Evolutionary conservation across 148 eudicot species (phyloP).

Genomic region (Rhododendron molle): DNA sequence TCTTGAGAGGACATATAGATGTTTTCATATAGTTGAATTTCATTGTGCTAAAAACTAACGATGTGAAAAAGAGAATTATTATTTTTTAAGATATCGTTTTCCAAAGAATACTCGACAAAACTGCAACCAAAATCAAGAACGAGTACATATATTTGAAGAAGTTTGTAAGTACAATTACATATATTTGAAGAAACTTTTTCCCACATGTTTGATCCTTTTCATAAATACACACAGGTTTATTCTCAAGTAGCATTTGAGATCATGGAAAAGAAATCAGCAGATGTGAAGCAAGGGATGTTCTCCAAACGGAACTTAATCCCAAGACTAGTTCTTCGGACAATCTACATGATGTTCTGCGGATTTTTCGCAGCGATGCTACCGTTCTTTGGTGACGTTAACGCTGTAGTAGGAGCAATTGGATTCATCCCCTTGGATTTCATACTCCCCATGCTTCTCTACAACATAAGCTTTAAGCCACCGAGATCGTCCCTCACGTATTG

Average conservation of each 20-base stretch:
- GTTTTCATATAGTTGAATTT: background rate
- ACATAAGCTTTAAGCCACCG: conserved; percentile 46
- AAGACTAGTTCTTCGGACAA: conserved; percentile 57
- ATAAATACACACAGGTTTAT: conserved; percentile 46
- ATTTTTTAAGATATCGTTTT: too few relatives aligned
- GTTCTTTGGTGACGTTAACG: conserved; percentile 84
- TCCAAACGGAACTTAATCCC: conserved; percentile 84
- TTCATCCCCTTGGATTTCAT: conserved; percentile 87
- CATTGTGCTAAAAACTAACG: background rate
- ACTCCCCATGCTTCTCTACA: conserved; percentile 92
- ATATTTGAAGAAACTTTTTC: background rate
- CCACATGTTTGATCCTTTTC: background rate
- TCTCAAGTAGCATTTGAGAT: conserved; percentile 96
- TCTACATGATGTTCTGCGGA: conserved; percentile 71
- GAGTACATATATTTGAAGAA: too few relatives aligned
- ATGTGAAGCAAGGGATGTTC: conserved; percentile 63
- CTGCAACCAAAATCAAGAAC: background rate
- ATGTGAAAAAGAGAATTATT: background rate
- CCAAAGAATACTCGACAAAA: background rate
- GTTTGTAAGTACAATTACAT: background rate
- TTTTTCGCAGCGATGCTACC: conserved; percentile 94
- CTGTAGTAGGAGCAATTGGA: conserved; percentile 82
- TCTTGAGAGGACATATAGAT: background rate
- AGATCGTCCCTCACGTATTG: conserved; percentile 21
- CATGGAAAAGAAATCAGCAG: conserved; percentile 91